phyloP scores from a whole-genome alignment of 2,329 filamentous ascomycete species.

The Canariomyces notabilis region DNA sequence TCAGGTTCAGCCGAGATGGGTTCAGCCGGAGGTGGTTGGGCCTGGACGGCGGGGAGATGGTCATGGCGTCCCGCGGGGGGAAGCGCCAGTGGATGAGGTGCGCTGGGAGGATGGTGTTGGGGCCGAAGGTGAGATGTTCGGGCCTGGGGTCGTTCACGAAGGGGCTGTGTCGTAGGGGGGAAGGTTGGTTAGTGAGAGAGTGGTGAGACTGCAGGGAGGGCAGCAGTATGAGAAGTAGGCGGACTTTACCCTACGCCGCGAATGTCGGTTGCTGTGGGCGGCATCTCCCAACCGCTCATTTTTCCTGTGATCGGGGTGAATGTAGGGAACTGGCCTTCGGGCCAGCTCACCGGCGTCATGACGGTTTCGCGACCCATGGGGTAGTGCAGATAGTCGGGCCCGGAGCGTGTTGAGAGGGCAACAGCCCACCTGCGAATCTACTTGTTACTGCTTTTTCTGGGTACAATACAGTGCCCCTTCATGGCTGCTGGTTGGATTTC shows the following conservation, averaged over 20 bases:
- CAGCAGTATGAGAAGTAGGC: too few species aligned
- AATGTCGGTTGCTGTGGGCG: constrained; percentile 17
- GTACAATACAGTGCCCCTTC: background rate
- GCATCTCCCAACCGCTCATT: constrained; percentile 25
- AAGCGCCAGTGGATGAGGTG: constrained; percentile 55
- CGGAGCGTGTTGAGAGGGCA: constrained; percentile 37
- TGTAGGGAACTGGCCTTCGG: constrained; percentile 30
- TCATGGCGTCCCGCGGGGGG: constrained; percentile 42
- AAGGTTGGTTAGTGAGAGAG: background rate
- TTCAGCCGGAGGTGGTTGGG: constrained; percentile 41
- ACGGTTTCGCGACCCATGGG: constrained; percentile 43
- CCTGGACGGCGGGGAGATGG: constrained; percentile 38
- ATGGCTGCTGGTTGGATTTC: background rate
- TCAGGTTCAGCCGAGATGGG: constrained; percentile 49
- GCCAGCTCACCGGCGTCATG: constrained; percentile 37
- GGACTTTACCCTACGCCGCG: constrained; percentile 22
- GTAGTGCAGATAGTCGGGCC: constrained; percentile 34
- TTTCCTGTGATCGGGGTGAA: constrained; percentile 33
- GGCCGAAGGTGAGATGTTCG: constrained; percentile 31
- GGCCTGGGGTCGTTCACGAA: constrained; percentile 21
- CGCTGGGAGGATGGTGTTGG: constrained; percentile 40
- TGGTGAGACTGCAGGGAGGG: background rate
- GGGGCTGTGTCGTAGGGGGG: constrained; percentile 16
- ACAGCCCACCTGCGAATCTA: constrained; percentile 34
- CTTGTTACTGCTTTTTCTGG: background rate